Conservation (phyloP, 1,139 yeast genomes). For the Scheffersomyces titani region DNA sequence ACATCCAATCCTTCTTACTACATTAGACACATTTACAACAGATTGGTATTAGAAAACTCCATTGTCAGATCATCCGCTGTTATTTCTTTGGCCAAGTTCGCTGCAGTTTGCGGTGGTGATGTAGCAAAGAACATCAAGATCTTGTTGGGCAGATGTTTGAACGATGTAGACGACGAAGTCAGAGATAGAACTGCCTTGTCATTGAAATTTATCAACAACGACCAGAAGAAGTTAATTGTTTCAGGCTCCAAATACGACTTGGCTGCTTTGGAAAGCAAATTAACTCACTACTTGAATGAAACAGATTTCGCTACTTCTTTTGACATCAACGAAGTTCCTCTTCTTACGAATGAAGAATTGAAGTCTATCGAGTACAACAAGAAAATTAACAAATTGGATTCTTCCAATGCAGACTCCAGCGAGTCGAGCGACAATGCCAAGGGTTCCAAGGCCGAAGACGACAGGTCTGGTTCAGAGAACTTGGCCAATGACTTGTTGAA, state of each 20-base stretch:
- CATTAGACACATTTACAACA: constrained; percentile 93
- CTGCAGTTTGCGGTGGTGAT: constrained; percentile 69
- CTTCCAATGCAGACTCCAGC: constrained; percentile 24
- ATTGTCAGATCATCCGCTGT: constrained; percentile 96
- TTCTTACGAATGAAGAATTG: constrained; percentile 62
- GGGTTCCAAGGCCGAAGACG: constrained; percentile 6
- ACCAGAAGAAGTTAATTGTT: constrained; percentile 58
- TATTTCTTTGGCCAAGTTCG: constrained; percentile 88
- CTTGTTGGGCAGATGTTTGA: constrained; percentile 78
- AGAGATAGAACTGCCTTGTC: constrained; percentile 96
- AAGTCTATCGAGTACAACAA: constrained; percentile 58
- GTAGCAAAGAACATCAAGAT: constrained; percentile 72
- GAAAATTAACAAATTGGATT: constrained; percentile 56
- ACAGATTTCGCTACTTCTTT: constrained; percentile 65
- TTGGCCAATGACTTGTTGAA: constrained; percentile 47
- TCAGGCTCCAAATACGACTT: constrained; percentile 74
- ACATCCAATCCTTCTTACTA: constrained; percentile 86
- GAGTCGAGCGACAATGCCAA: constrained; percentile 13
- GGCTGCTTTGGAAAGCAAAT: constrained; percentile 72
- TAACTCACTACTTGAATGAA: constrained; percentile 69
- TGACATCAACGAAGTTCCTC: constrained; percentile 67
- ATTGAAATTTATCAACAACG: constrained; percentile 60
- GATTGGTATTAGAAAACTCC: constrained; percentile 94
- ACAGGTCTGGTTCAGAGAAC: constrained; percentile 19
- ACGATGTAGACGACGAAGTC: constrained; percentile 93